These are phyloP conservation scores for Sphagnum magellanicum DNA, from an alignment of 228 moss, liverwort and hornwort species.

Conservation along the genomic window DNA sequence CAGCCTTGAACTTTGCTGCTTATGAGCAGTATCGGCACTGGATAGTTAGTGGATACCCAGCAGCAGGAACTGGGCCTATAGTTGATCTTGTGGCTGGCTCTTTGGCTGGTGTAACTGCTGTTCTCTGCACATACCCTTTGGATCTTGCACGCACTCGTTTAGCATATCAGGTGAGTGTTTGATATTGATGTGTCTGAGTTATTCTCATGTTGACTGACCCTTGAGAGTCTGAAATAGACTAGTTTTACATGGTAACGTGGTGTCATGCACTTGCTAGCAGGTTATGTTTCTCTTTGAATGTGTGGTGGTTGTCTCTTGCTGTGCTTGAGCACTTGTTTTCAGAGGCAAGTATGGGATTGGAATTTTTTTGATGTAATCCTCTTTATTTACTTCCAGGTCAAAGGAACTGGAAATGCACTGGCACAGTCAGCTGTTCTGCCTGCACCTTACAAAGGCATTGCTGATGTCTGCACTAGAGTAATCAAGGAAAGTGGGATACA, in stretches of 20 bases:
- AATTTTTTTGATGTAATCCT: too few relatives aligned
- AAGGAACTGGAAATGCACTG: constrained; percentile 23
- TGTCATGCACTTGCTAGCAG: too few relatives aligned
- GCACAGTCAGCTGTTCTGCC: constrained; percentile 39
- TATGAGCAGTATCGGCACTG: constrained; percentile 94
- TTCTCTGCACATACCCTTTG: constrained; percentile 85
- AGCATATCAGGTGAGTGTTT: constrained; percentile 61
- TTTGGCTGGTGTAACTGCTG: constrained; percentile 87
- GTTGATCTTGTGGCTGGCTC: constrained; percentile 84
- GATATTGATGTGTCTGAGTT: too few relatives aligned
- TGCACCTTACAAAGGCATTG: constrained; percentile 68
- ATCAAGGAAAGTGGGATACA: constrained; percentile 73
- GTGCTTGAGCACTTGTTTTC: too few relatives aligned
- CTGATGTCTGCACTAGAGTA: constrained; percentile 74
- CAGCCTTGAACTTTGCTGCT: constrained; percentile 84
- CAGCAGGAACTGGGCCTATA: constrained; percentile 61
- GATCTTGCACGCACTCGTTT: constrained; percentile 91
- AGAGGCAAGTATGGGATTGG: too few relatives aligned
- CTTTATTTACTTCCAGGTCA: constrained; percentile 21
- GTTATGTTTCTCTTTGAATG: too few relatives aligned
- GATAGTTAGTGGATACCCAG: constrained; percentile 71
- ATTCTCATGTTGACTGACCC: too few relatives aligned
- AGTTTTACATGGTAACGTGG: too few relatives aligned
- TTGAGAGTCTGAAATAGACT: too few relatives aligned
- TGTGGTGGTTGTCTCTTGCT: too few relatives aligned